Base-by-base conservation (phyloP, 148 eudicot genomes). In the Diospyros lotus region DNA sequence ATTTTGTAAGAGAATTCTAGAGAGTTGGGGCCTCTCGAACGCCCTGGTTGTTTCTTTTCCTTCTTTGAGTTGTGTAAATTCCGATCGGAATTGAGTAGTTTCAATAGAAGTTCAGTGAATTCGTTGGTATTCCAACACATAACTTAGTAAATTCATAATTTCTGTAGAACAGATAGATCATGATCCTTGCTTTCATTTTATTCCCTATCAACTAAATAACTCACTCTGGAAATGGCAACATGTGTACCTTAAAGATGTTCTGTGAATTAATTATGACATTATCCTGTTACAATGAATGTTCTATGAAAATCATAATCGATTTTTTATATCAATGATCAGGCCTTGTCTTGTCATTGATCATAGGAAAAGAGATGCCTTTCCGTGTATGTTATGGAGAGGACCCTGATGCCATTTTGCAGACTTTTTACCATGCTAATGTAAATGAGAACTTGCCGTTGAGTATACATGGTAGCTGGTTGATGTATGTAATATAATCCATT, bases 401-500 rank as follows among this genome's bases (percentile, higher is more conserved):
- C 28, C 28, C 28, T 28, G 28, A 28, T 28, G 28, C 28, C 28
- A 38, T 51, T 15, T 61, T 62, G n/a, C 3, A 15, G 62, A 39
- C 14, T 38, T 40, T 50, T 73, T 73, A 40, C 38, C 45, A 73
- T 9, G 9, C 4, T 28, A 28, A 28, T 28, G 28, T 61, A 12
- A 61, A 13, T 63, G 12, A 61, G 13, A 7, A 28, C 11, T 28
- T 28, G 11, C 43, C 62, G 38, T 40, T 74, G 40, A 15, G 51
- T 70, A 45, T 38, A 41, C 48, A 45, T 68, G 17, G 43, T 74
- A 68, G n/a, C 50, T 14, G 1, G 56, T 53, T 28, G 28, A 28
- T 82, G 45, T 54, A 45, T 44, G 53, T 73, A 48, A 6, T 13
- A 63, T 38, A 75, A 42, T 69, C 64, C 63, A 76, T 66, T 82